Base-by-base conservation (phyloP, 108 stramenopile species). In the Pinguiococcus pyrenoidosus region DNA sequence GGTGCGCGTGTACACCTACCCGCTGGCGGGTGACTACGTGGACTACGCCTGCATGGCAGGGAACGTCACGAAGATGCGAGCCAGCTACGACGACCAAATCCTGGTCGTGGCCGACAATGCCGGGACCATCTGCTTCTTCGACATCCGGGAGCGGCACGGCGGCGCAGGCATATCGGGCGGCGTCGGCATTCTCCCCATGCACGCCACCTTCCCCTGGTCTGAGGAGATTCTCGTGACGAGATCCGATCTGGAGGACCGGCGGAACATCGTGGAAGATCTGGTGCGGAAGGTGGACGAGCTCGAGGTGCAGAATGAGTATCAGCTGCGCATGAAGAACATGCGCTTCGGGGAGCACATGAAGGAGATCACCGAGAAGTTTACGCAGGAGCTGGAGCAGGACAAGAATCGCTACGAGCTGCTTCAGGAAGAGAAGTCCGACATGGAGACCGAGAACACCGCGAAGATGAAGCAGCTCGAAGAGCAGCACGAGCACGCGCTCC, bases 181-280 rank as follows among this genome's bases (percentile, higher is more conserved):
- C 13, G 13, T 35, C 13, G 13, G 13, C 13, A 35, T 35, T n/a
- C n/a, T n/a, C n/a, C n/a, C n/a, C n/a, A n/a, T n/a, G n/a, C n/a
- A n/a, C n/a, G n/a, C n/a, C n/a, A n/a, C n/a, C n/a, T n/a, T n/a
- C n/a, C n/a, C n/a, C n/a, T n/a, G n/a, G n/a, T n/a, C n/a, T n/a
- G 68, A 75, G 33, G 76, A 77, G 54, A 35, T 72, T 13, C 39
- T 77, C n/a, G 71, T 73, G 27, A 77, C 74, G 30, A 52, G 70
- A 26, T 21, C 49, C 3, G 68, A 73, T 23, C 49, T 77, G 14
- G 76, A 77, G 49, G 76, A 77, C 46, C 61, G 51, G 36, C 39
- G 61, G 14, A 24, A 45, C 2, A 22, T 62, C 32, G 69, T 73
- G 53, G 18, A 29, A 22, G 71, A 75, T 37, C 68, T 75, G 26